These are phyloP conservation scores for Malania oleifera DNA, from an alignment of 164 flowering plant species.

Conservation along the genomic window DNA sequence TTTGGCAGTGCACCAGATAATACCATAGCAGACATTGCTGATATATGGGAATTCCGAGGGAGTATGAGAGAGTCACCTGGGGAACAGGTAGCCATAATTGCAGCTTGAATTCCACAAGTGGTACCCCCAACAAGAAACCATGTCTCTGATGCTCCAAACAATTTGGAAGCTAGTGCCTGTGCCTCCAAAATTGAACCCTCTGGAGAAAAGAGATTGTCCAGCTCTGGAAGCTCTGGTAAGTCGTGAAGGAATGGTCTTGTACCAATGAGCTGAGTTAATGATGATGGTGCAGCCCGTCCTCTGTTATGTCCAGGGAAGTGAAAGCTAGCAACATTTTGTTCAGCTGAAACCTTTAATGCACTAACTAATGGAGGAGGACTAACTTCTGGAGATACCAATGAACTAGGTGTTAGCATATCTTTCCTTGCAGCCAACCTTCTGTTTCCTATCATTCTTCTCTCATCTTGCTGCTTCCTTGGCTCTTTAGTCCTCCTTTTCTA, in stretches of 20 bases:
- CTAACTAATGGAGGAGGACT: conserved; percentile 46
- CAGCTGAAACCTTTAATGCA: conserved; percentile 59
- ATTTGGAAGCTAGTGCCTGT: conserved; percentile 38
- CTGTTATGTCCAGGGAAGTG: conserved; percentile 89
- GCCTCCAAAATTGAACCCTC: conserved; percentile 45
- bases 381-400: too few relatives aligned
- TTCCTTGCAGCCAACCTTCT: too few relatives aligned
- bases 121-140: conserved; percentile 65
- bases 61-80: conserved; percentile 48
- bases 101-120: conserved; percentile 56
- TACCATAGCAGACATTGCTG: conserved; percentile 51
- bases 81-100: conserved; percentile 55
- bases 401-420: too few relatives aligned
- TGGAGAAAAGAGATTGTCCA: conserved; percentile 47
- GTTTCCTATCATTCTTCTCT: too few relatives aligned
- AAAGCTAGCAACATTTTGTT: conserved; percentile 54
- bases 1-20: conserved; percentile 45
- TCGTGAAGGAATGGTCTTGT: conserved; percentile 36
- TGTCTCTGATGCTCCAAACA: conserved; percentile 51
- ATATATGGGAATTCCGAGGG: conserved; percentile 45
- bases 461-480: too few relatives aligned
- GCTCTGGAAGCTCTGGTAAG: conserved; percentile 50
- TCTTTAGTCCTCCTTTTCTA: too few relatives aligned
- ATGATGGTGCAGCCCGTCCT: conserved; percentile 61
- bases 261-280: conserved; percentile 38